phyloP scores from a whole-genome alignment of 768 basidiomycete species.

The Mycena galopus region DNA sequence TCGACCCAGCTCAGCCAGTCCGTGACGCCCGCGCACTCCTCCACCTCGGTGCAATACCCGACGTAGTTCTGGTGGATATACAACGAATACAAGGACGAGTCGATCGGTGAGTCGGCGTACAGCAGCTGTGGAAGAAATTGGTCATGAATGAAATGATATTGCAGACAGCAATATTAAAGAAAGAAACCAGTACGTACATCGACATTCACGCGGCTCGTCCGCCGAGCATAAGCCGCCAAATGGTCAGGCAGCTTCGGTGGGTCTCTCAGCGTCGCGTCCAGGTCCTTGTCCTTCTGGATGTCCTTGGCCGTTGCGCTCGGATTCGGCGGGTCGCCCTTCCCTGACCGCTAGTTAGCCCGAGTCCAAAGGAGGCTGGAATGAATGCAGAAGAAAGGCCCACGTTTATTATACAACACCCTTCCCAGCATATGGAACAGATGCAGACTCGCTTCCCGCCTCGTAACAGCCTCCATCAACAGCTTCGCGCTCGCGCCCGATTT shows the following conservation, averaged over 20 bases:
- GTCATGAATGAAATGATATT: background rate
- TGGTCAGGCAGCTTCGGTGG: constrained; percentile 70
- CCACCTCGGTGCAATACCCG: constrained; percentile 83
- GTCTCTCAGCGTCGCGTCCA: constrained; percentile 68
- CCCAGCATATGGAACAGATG: constrained; percentile 94
- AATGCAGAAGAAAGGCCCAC: constrained; percentile 57
- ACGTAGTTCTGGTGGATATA: constrained; percentile 97
- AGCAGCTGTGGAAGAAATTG: constrained; percentile 61
- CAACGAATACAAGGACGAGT: constrained; percentile 87
- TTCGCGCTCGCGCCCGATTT: constrained; percentile 40
- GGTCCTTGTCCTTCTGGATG: constrained; percentile 67
- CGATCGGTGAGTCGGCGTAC: constrained; percentile 89
- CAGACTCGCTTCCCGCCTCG: constrained; percentile 87
- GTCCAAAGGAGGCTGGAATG: background rate
- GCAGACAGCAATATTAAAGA: too few species aligned
- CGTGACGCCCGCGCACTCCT: constrained; percentile 76
- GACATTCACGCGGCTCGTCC: constrained; percentile 80
- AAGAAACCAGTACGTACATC: constrained; percentile 64
- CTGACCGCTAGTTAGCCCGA: constrained; percentile 51
- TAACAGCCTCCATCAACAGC: constrained; percentile 77
- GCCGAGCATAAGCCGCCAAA: constrained; percentile 70
- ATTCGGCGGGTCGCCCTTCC: constrained; percentile 78
- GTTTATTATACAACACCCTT: constrained; percentile 95
- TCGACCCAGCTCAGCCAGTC: constrained; percentile 88
- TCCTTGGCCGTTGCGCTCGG: constrained; percentile 72